Conservation (phyloP, 2,329 filamentous ascomycete species). For the Talaromyces funiculosus region DNA sequence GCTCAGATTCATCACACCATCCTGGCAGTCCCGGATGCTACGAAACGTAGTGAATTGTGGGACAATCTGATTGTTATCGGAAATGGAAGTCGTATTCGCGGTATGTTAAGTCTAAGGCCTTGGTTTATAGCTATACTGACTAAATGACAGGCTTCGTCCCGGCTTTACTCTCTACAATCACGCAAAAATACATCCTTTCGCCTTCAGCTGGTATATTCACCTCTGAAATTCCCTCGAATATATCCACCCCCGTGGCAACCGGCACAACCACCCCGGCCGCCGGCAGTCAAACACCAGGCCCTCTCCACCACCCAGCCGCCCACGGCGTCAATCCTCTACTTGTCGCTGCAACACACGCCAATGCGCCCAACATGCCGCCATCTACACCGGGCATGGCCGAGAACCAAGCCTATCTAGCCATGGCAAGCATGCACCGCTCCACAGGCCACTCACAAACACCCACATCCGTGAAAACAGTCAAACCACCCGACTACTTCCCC, state of each 20-base stretch:
- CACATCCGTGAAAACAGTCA: conserved; percentile 72
- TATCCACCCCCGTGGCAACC: conserved; percentile 84
- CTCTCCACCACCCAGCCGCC: conserved; percentile 51
- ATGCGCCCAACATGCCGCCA: conserved; percentile 27
- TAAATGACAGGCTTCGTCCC: conserved; percentile 71
- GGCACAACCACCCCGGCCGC: conserved; percentile 75
- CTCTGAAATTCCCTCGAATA: conserved; percentile 87
- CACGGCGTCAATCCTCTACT: conserved; percentile 80
- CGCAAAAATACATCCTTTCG: conserved; percentile 79
- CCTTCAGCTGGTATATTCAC: conserved; percentile 96
- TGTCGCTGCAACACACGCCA: conserved; percentile 69
- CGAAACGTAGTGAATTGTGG: conserved; percentile 82
- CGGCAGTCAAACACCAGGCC: conserved; percentile 40
- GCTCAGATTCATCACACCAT: conserved; percentile 78
- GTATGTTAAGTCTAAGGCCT: conserved; percentile 26
- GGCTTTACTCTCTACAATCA: conserved; percentile 73
- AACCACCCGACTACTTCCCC: conserved; percentile 75
- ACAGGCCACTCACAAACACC: conserved; percentile 68
- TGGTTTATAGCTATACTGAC: neutral
- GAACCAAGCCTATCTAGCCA: conserved; percentile 15
- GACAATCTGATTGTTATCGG: conserved; percentile 87
- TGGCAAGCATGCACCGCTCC: conserved; percentile 44
- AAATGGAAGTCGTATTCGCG: conserved; percentile 67
- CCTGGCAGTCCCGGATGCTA: conserved; percentile 74
- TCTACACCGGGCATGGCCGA: conserved; percentile 33